Evolutionary conservation across 306 rosid species (phyloP).

Genomic region (Inga oerstediana): DNA sequence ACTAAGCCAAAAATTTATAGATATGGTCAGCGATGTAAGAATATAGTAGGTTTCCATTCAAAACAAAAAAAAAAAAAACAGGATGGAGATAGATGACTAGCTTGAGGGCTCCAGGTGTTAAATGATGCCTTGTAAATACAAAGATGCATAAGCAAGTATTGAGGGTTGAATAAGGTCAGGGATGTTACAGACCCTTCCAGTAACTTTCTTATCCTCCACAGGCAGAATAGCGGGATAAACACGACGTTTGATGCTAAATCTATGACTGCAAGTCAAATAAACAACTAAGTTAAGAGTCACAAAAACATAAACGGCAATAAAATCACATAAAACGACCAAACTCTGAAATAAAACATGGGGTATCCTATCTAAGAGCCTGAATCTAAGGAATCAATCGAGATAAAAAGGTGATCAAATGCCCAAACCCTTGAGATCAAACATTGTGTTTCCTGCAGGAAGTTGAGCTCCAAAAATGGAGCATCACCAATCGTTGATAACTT

Average conservation of each 20-base stretch:
- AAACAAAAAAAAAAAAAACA: background rate
- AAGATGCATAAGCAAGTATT: background rate
- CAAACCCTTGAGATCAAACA: background rate
- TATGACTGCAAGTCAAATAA: conserved; percentile 49
- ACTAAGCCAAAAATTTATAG: background rate
- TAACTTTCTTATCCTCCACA: conserved; percentile 49
- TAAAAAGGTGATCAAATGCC: background rate
- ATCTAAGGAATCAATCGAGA: background rate
- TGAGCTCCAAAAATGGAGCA: background rate
- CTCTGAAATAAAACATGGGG: background rate
- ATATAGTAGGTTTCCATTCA: background rate
- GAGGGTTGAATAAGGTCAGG: background rate
- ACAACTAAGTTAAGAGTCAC: background rate
- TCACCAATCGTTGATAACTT: background rate
- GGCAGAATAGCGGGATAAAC: conserved; percentile 95
- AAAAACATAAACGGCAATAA: background rate
- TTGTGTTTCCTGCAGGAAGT: background rate
- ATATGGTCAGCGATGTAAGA: background rate
- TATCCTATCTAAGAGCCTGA: background rate
- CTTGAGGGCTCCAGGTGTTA: too few relatives aligned
- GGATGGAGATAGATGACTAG: background rate
- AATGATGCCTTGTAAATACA: background rate
- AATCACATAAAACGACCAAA: background rate
- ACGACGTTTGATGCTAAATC: conserved; percentile 83
- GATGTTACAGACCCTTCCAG: conserved; percentile 57